phyloP scores from a whole-genome alignment of 1,284 basidiomycete species.

The Phylloporus gajari region DNA sequence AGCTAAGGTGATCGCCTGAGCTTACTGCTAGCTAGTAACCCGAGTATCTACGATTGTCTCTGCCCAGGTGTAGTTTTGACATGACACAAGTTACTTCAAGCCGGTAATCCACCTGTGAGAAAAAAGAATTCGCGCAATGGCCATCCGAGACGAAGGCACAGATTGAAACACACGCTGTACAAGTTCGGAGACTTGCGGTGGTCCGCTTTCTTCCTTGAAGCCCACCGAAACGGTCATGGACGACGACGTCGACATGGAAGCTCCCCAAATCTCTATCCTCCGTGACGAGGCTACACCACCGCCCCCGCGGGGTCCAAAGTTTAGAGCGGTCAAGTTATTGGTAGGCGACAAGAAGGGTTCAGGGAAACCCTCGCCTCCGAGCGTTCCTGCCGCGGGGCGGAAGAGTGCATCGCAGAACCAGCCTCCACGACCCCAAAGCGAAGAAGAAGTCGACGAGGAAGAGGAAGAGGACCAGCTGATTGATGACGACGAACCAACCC shows the following conservation, averaged over 20 bases:
- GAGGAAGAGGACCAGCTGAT: slow-evolving; percentile 83
- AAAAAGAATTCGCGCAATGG: slow-evolving; percentile 12
- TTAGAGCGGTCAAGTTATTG: slow-evolving; percentile 59
- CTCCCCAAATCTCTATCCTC: slow-evolving; percentile 80
- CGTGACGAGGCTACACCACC: slow-evolving; percentile 75
- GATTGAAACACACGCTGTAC: slow-evolving; percentile 5
- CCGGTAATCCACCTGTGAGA: slow-evolving; percentile 16
- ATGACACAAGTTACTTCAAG: not conserved
- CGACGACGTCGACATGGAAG: slow-evolving; percentile 75
- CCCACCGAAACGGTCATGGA: slow-evolving; percentile 46
- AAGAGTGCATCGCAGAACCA: slow-evolving; percentile 33
- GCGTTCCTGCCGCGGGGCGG: slow-evolving; percentile 36
- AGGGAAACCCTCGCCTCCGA: slow-evolving; percentile 45
- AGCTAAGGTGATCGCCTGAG: not conserved
- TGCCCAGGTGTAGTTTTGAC: not conserved
- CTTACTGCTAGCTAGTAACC: too few species aligned
- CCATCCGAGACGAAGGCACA: slow-evolving; percentile 6
- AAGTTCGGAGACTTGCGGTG: slow-evolving; percentile 8
- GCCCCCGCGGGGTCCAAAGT: slow-evolving; percentile 57
- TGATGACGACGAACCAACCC: slow-evolving; percentile 64
- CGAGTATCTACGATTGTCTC: not conserved
- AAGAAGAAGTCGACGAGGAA: slow-evolving; percentile 64
- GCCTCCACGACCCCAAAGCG: slow-evolving; percentile 37
- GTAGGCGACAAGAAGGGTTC: slow-evolving; percentile 57
- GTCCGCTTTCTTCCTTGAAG: slow-evolving; percentile 3